Percentiles rank a stretch among this genome's conserved stretches.
These are phyloP conservation scores for Basipetospora chlamydospora DNA, from an alignment of 2,329 filamentous ascomycete genomes.

Conservation along the genomic window DNA sequence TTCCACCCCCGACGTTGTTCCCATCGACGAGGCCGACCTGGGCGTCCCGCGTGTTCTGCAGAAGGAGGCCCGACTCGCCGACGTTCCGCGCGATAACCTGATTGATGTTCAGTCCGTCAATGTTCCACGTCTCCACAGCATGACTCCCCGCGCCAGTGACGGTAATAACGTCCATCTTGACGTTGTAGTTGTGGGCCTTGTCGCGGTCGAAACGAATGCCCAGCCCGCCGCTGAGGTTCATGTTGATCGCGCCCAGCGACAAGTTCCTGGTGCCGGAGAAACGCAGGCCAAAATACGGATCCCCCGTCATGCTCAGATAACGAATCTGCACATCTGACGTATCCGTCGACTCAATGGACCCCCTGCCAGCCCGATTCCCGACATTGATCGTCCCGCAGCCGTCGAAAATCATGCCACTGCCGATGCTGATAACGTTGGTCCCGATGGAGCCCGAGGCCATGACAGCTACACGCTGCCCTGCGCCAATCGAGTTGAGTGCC, in stretches of 20 bases:
- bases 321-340: conserved; percentile 36
- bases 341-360: conserved; percentile 37
- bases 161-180: conserved; percentile 35
- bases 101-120: conserved; percentile 35
- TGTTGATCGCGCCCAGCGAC: conserved; percentile 33
- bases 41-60: conserved; percentile 38
- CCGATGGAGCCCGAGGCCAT: conserved; percentile 41
- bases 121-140: conserved; percentile 46
- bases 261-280: conserved; percentile 37
- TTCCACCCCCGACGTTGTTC: conserved; percentile 35
- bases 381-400: conserved; percentile 42
- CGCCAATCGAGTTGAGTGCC: conserved; percentile 34
- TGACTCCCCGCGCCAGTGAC: conserved; percentile 39
- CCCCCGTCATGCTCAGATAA: conserved; percentile 41
- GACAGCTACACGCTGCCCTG: conserved; percentile 37
- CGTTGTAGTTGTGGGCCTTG: conserved; percentile 33
- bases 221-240: conserved; percentile 38
- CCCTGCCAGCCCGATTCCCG: conserved; percentile 24
- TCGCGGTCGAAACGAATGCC: conserved; percentile 45
- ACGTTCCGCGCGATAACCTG: conserved; percentile 37
- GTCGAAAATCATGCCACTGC: conserved; percentile 40
- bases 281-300: conserved; percentile 40
- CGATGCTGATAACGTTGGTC: conserved; percentile 33
- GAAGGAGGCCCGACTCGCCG: conserved; percentile 40
- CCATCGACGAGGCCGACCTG: conserved; percentile 39